Evolutionary conservation across 306 rosid genomes (phyloP).

Genomic region (Malus fusca): DNA sequence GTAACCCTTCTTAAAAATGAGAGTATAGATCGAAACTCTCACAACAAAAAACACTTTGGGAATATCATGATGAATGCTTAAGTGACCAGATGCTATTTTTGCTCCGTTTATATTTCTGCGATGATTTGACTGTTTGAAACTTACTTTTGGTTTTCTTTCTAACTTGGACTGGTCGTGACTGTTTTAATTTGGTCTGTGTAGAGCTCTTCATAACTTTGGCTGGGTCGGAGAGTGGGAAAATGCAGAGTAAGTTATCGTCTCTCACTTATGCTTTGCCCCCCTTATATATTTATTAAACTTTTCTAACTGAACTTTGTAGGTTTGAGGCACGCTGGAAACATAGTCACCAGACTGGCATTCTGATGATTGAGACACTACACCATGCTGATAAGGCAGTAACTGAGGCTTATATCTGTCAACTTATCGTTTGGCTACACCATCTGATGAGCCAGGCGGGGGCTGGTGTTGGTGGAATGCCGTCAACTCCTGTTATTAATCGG

Average conservation of each 20-base stretch:
- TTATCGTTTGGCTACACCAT: slow-evolving; percentile 88
- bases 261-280: not conserved
- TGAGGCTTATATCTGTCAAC: slow-evolving; percentile 69
- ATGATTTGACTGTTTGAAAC: not conserved
- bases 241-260: slow-evolving; percentile 61
- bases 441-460: slow-evolving; percentile 72
- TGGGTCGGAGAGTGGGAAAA: slow-evolving; percentile 99
- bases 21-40: too few species aligned
- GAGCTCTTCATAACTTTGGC: slow-evolving; percentile 99
- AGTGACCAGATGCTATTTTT: not conserved
- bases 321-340: slow-evolving; percentile 68
- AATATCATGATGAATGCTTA: too few species aligned
- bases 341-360: slow-evolving; percentile 59
- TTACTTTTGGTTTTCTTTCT: not conserved
- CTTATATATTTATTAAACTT: not conserved
- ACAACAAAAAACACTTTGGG: too few species aligned
- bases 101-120: not conserved
- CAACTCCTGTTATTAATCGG: slow-evolving; percentile 61
- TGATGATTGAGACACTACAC: slow-evolving; percentile 84
- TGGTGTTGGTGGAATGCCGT: slow-evolving; percentile 54
- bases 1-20: not conserved
- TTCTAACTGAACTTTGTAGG: slow-evolving; percentile 35
- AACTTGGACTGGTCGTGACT: slow-evolving; percentile 8
- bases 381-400: slow-evolving; percentile 85
- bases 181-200: slow-evolving; percentile 18